These are phyloP conservation scores for Oehlia diaphana DNA, from an alignment of 192 early-diverging fungal genomes.

Conservation along the genomic window DNA sequence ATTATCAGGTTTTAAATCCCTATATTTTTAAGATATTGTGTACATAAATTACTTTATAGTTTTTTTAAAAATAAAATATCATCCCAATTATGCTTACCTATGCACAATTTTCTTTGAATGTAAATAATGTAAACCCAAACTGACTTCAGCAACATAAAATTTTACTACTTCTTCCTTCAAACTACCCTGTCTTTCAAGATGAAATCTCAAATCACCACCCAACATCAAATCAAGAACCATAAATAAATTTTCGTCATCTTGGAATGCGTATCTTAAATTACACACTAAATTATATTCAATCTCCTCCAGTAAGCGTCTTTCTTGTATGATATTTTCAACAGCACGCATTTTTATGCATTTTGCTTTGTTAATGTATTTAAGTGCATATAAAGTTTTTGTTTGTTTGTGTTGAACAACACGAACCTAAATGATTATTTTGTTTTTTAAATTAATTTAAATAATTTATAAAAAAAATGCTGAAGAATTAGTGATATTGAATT, in stretches of 20 bases:
- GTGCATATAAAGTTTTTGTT: constrained; percentile 78
- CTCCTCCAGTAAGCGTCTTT: constrained; percentile 84
- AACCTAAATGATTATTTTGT: constrained; percentile 45
- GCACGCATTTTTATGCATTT: constrained; percentile 86
- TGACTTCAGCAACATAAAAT: constrained; percentile 72
- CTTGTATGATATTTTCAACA: constrained; percentile 87
- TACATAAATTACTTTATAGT: background rate
- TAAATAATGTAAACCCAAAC: constrained; percentile 65
- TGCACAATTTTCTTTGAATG: constrained; percentile 74
- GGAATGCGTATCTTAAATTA: constrained; percentile 94
- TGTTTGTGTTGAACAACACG: constrained; percentile 89
- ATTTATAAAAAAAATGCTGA: background rate
- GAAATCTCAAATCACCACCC: constrained; percentile 92
- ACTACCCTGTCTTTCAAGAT: constrained; percentile 66
- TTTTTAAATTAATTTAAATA: background rate
- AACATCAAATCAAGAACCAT: constrained; percentile 95
- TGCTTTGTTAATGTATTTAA: constrained; percentile 97
- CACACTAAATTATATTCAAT: constrained; percentile 83
- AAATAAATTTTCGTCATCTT: constrained; percentile 91
- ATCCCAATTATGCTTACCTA: constrained; percentile 34
- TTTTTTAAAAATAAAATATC: constrained; percentile 9
- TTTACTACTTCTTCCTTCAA: constrained; percentile 69
- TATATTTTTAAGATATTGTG: constrained; percentile 1
- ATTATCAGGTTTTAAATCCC: constrained; percentile 89
- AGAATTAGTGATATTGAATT: background rate